Evolutionary conservation across 176 grass and related monocot genomes (phyloP).

Genomic region (Tillandsia leiboldiana): DNA sequence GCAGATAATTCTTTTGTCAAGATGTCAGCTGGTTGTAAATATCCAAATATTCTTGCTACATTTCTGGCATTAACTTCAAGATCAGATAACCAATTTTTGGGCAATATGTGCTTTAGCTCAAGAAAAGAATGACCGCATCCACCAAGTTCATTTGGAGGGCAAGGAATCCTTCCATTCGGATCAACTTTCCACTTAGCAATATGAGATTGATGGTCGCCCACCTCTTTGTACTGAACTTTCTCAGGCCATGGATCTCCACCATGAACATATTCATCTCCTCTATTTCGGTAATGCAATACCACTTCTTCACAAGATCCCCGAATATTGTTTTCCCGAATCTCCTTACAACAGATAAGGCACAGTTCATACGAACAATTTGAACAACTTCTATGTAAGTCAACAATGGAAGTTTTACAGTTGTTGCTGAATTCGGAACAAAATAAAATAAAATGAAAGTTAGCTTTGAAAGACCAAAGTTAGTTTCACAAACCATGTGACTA

Average conservation of each 20-base stretch:
- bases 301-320: constrained; percentile 16
- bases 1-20: constrained; percentile 12
- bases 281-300: constrained; percentile 14
- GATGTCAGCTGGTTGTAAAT: constrained; percentile 14
- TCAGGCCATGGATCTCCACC: constrained; percentile 27
- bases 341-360: constrained; percentile 59
- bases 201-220: constrained; percentile 17
- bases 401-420: constrained; percentile 62
- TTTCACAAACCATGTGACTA: neutral
- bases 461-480: neutral
- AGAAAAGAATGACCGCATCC: constrained; percentile 47
- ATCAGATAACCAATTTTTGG: constrained; percentile 28
- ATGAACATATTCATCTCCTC: constrained; percentile 49
- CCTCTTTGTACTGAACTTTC: neutral
- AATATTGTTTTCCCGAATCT: constrained; percentile 31
- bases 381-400: constrained; percentile 68
- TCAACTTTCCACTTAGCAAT: constrained; percentile 24
- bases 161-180: constrained; percentile 25
- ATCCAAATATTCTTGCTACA: constrained; percentile 1
- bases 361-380: constrained; percentile 49
- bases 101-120: constrained; percentile 37
- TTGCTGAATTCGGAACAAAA: constrained; percentile 34
- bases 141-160: constrained; percentile 45
- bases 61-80: constrained; percentile 29
- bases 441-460: constrained; percentile 8